Base-by-base conservation (phyloP, 2,329 filamentous ascomycete genomes). In the Claviceps sp. region DNA sequence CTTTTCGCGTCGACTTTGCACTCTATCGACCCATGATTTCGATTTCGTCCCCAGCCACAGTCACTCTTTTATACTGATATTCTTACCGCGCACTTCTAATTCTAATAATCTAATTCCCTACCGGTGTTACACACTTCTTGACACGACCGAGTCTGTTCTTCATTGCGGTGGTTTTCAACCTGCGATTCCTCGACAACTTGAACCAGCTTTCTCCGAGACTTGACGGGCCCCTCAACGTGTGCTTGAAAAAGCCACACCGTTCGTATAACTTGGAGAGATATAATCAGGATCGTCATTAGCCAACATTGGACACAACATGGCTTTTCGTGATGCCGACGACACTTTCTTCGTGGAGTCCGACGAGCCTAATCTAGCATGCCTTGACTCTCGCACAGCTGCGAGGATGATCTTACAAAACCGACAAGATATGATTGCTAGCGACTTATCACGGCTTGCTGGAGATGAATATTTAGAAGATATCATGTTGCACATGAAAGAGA, bases 381-480 rank as follows among this genome's bases (percentile, higher is more conserved):
- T 87, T 59, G 83, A 82, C 57, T 75, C 83, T 55, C 82, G 85
- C 63, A 86, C 93, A 62, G 83, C 87, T 55, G 81, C 84, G 60
- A 88, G 85, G 69, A 79, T 88, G 63, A 73, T 93, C 61, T 85
- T 87, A 54, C 82, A 86, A 64, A 82, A 91, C 70, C 82, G 84
- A 62, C 91, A 96, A 70, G 87, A 91, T 64, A 84, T 85, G 59
- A 85, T 97, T 60, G 89, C 85, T 55, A 87, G 89, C 64, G 88
- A 97, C 66, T 79, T 97, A 58, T 96, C 90, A 46, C 82, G 84
- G 60, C 74, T 87, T 60, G 89, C 89, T 48, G 84, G 82, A 55
- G 89, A 95, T 52, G 89, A 96, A 71, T 95, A 97, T 66, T 80
- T 94, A 60, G 89, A 95, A 68, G 91, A 97, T 67, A 85, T 96